These are phyloP conservation scores for Podospora conica DNA, from an alignment of 495 filamentous ascomycete species.

Conservation along the genomic window DNA sequence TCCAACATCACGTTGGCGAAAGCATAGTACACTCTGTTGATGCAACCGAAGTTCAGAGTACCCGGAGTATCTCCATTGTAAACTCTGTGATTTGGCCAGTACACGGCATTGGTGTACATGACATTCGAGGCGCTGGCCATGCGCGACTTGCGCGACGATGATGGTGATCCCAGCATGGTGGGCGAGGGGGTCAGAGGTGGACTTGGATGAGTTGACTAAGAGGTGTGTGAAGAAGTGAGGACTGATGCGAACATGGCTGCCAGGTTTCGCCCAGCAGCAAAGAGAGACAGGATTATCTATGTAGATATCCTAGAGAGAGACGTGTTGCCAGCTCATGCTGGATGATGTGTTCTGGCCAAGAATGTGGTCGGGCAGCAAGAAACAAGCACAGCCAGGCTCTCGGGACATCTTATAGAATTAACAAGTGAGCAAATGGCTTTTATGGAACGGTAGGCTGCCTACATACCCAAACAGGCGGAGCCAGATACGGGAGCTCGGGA, in stretches of 20 bases:
- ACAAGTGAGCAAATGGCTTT: slow-evolving; percentile 9
- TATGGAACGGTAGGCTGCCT: slow-evolving; percentile 11
- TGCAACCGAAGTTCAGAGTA: slow-evolving; percentile 56
- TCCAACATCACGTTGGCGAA: slow-evolving; percentile 79
- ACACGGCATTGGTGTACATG: slow-evolving; percentile 71
- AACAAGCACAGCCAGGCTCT: slow-evolving; percentile 8
- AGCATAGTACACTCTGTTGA: slow-evolving; percentile 80
- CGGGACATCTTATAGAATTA: slow-evolving; percentile 19
- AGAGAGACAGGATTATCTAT: slow-evolving; percentile 12
- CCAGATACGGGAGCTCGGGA: slow-evolving; percentile 9
- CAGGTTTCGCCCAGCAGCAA: slow-evolving; percentile 12
- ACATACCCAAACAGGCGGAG: slow-evolving; percentile 20
- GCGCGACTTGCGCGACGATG: slow-evolving; percentile 36
- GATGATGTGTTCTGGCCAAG: slow-evolving; percentile 17
- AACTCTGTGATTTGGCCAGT: slow-evolving; percentile 82
- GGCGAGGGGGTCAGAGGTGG: neutral
- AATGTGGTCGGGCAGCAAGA: slow-evolving; percentile 32
- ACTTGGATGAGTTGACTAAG: neutral
- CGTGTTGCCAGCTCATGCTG: slow-evolving; percentile 26
- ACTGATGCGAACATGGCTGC: slow-evolving; percentile 8
- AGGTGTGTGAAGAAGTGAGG: neutral
- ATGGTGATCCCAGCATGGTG: slow-evolving; percentile 11
- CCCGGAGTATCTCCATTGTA: slow-evolving; percentile 75
- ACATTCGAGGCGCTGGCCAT: slow-evolving; percentile 37
- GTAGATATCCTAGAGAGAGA: slow-evolving; percentile 3